Conservation (phyloP, 495 filamentous ascomycete genomes). For the Aspergillus homomorphus region DNA sequence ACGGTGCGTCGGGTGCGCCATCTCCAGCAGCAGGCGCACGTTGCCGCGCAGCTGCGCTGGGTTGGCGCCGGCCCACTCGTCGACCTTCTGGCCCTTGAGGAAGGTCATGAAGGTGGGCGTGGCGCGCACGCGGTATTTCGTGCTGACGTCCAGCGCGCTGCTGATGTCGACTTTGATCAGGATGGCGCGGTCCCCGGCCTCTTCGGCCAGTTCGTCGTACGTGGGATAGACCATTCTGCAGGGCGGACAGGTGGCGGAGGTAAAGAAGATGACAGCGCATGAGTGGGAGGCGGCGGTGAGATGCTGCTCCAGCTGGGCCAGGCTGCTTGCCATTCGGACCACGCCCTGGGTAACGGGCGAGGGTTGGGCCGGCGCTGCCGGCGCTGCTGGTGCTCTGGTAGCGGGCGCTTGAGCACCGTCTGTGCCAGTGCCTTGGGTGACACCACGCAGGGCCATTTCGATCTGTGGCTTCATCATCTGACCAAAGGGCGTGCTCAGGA, state of each 20-base stretch:
- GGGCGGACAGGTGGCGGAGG: constrained; percentile 78
- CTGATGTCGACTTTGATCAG: constrained; percentile 85
- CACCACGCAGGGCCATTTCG: constrained; percentile 66
- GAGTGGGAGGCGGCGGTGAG: constrained; percentile 57
- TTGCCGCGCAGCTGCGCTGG: constrained; percentile 65
- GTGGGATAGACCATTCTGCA: constrained; percentile 81
- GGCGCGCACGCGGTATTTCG: constrained; percentile 64
- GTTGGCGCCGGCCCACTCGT: constrained; percentile 79
- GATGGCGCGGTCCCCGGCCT: constrained; percentile 63
- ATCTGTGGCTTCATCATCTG: constrained; percentile 85
- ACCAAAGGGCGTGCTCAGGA: constrained; percentile 87
- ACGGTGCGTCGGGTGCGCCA: constrained; percentile 74
- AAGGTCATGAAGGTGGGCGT: constrained; percentile 94
- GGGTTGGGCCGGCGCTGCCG: constrained; percentile 21
- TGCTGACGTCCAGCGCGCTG: constrained; percentile 60
- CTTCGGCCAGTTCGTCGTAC: constrained; percentile 76
- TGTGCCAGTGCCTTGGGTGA: constrained; percentile 53
- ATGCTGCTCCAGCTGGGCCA: constrained; percentile 58
- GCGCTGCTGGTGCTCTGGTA: constrained; percentile 17
- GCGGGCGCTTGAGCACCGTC: constrained; percentile 22
- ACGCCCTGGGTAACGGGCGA: constrained; percentile 6
- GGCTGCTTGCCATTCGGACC: constrained; percentile 51
- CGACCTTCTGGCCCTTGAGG: constrained; percentile 68
- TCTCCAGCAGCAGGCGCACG: constrained; percentile 67
- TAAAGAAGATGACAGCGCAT: constrained; percentile 90